These are phyloP conservation scores for Melampsora larici-populina DNA, from an alignment of 1,284 basidiomycete genomes.

Conservation along the genomic window DNA sequence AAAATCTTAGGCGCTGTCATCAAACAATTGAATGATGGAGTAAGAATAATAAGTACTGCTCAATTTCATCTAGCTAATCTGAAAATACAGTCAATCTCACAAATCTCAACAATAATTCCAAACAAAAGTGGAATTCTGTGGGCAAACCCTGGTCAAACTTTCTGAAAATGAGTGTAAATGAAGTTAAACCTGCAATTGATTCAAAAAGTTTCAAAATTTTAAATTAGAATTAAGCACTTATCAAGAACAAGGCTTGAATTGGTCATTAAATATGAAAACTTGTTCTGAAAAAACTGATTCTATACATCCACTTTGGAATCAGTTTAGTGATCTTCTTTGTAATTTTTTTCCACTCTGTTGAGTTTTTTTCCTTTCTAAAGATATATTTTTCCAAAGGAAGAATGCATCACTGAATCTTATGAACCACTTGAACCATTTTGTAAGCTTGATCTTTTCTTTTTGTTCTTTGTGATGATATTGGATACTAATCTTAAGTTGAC, in stretches of 20 bases:
- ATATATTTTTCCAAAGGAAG: constrained; percentile 35
- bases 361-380: neutral
- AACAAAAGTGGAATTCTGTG: too few species aligned
- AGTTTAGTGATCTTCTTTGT: constrained; percentile 60
- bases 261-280: constrained; percentile 86
- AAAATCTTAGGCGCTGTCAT: too few species aligned
- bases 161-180: too few species aligned
- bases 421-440: constrained; percentile 63
- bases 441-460: constrained; percentile 53
- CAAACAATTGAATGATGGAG: too few species aligned
- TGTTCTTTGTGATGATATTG: constrained; percentile 77
- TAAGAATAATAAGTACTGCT: too few species aligned
- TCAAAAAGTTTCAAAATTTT: constrained; percentile 61
- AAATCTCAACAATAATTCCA: too few species aligned
- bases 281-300: constrained; percentile 68
- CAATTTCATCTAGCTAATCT: too few species aligned
- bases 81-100: too few species aligned
- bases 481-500: constrained; percentile 48
- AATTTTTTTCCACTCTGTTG: too few species aligned
- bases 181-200: too few species aligned
- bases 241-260: constrained; percentile 92
- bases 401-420: constrained; percentile 51
- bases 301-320: constrained; percentile 92
- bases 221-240: constrained; percentile 73
- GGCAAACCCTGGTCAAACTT: too few species aligned